Evolutionary conservation across 805 yeast species (phyloP).

Genomic region (Candida hungchunana): DNA sequence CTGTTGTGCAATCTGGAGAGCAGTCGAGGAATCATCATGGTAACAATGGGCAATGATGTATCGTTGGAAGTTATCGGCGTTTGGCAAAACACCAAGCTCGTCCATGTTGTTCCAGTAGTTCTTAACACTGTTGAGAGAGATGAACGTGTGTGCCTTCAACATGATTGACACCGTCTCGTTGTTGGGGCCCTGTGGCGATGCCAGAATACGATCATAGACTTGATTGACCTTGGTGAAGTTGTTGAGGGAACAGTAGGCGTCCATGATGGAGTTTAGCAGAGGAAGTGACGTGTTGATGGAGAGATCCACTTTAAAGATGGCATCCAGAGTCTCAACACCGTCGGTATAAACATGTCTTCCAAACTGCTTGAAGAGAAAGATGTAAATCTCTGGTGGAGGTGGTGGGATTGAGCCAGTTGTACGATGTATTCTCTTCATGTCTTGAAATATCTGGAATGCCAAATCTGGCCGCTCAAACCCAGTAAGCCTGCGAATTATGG

Average conservation of each 20-base stretch:
- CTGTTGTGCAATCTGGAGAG: constrained; percentile 44
- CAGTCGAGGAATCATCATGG: constrained; percentile 55
- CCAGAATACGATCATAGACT: constrained; percentile 55
- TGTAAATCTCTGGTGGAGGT: constrained; percentile 53
- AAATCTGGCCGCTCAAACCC: constrained; percentile 51
- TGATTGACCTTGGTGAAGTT: constrained; percentile 54
- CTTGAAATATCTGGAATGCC: constrained; percentile 58
- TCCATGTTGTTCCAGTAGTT: constrained; percentile 57
- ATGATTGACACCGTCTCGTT: constrained; percentile 63
- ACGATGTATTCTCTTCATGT: constrained; percentile 51
- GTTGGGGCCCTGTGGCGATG: constrained; percentile 48
- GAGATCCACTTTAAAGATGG: constrained; percentile 58
- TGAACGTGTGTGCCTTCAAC: constrained; percentile 57
- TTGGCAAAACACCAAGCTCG: constrained; percentile 46
- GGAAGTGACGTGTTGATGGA: constrained; percentile 50
- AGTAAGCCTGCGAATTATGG: constrained; percentile 55
- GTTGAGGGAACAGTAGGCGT: constrained; percentile 56
- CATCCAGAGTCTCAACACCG: constrained; percentile 63
- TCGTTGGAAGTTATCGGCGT: constrained; percentile 49
- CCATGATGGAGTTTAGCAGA: constrained; percentile 58
- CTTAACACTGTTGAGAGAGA: constrained; percentile 49
- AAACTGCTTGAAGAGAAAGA: constrained; percentile 55
- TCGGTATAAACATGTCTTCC: constrained; percentile 56
- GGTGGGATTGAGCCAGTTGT: constrained; percentile 44
- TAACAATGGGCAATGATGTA: constrained; percentile 68